Conservation (phyloP, 1,284 basidiomycete genomes). For the Fomes fomentarius region DNA sequence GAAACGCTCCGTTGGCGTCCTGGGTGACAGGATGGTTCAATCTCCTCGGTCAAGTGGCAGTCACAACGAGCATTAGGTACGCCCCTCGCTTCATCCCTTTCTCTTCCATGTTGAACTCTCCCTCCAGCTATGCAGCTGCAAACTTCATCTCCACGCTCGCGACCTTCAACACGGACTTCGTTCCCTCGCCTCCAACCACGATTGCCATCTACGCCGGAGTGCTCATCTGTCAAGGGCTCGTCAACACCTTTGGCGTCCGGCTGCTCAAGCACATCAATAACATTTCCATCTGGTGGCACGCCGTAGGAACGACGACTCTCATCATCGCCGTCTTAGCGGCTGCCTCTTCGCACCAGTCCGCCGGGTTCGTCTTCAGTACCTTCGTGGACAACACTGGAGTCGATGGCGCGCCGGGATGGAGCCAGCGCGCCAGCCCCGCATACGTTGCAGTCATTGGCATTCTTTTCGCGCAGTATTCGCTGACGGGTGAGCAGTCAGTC, state of each 20-base stretch:
- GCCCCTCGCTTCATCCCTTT: background rate
- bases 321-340: constrained; percentile 69
- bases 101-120: background rate
- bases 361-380: constrained; percentile 65
- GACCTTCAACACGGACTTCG: constrained; percentile 60
- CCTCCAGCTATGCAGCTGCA: constrained; percentile 63
- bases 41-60: constrained; percentile 73
- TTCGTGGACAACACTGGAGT: constrained; percentile 73
- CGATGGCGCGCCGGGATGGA: constrained; percentile 55
- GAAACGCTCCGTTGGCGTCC: constrained; percentile 62
- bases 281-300: constrained; percentile 74
- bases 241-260: constrained; percentile 75
- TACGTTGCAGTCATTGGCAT: constrained; percentile 76
- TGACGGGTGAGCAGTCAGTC: constrained; percentile 50
- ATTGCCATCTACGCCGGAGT: constrained; percentile 78
- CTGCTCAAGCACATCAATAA: constrained; percentile 71
- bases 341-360: constrained; percentile 71
- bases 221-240: constrained; percentile 65
- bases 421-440: constrained; percentile 62
- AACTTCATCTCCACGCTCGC: constrained; percentile 68
- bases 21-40: constrained; percentile 82
- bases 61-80: constrained; percentile 74
- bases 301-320: constrained; percentile 65
- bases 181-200: constrained; percentile 56
- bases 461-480: constrained; percentile 71